Evolutionary conservation across 148 eudicot species (phyloP).

Genomic region (Gaultheria prostrata): DNA sequence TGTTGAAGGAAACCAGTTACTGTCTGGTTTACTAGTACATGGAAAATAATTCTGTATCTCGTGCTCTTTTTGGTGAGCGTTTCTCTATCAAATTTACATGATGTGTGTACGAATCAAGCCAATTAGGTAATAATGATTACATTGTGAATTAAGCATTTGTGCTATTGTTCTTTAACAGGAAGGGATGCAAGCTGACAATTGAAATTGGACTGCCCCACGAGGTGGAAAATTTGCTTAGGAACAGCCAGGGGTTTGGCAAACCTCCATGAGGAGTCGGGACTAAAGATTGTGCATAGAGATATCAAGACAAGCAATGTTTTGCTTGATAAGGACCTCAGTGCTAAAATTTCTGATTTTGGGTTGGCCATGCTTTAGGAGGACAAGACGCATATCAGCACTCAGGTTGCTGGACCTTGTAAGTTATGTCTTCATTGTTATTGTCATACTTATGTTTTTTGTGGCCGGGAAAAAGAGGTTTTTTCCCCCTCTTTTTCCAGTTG

Average conservation of each 20-base stretch:
- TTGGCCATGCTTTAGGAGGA: constrained; percentile 54
- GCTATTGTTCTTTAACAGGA: constrained; percentile 25
- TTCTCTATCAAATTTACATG: not conserved
- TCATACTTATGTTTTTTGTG: too few relatives aligned
- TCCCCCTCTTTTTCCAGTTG: too few relatives aligned
- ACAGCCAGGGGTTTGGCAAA: constrained; percentile 51
- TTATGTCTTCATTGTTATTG: not conserved
- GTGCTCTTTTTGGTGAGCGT: constrained; percentile 48
- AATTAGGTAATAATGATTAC: not conserved
- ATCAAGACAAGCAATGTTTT: constrained; percentile 55
- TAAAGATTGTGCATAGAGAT: constrained; percentile 56
- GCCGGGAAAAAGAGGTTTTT: too few relatives aligned
- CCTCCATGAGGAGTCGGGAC: constrained; percentile 56
- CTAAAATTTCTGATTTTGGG: constrained; percentile 58
- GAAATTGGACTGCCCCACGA: constrained; percentile 45
- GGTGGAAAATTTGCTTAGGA: constrained; percentile 46
- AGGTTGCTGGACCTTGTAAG: constrained; percentile 58
- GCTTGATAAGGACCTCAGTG: constrained; percentile 51
- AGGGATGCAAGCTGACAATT: constrained; percentile 22
- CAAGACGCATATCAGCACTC: constrained; percentile 48
- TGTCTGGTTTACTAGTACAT: constrained; percentile 54
- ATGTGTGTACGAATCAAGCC: not conserved
- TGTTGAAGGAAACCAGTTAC: constrained; percentile 54
- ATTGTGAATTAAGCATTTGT: not conserved
- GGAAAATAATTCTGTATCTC: constrained; percentile 55